phyloP scores from a whole-genome alignment of 371 early-diverging fungal genomes.

The Mortierella sp. region DNA sequence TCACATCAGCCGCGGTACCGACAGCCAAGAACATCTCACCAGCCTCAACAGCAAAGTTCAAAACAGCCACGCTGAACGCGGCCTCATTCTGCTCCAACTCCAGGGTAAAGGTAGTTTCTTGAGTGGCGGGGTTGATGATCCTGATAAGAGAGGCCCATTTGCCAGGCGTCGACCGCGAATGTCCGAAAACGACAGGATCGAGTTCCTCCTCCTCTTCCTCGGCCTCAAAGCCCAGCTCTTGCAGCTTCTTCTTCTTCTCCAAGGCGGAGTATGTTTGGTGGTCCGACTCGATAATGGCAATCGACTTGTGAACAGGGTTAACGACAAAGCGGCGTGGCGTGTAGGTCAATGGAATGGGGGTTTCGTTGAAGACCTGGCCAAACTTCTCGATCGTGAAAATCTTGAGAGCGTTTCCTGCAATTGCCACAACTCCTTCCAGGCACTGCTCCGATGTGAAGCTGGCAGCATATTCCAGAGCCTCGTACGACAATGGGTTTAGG shows the following conservation, averaged over 20 bases:
- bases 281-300: slow-evolving; percentile 93
- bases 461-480: slow-evolving; percentile 73
- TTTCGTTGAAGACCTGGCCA: slow-evolving; percentile 87
- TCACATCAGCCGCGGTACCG: slow-evolving; percentile 86
- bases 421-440: slow-evolving; percentile 91
- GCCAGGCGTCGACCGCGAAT: slow-evolving; percentile 76
- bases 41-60: slow-evolving; percentile 73
- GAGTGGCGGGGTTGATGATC: slow-evolving; percentile 86
- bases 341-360: slow-evolving; percentile 85
- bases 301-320: slow-evolving; percentile 79
- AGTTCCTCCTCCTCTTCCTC: slow-evolving; percentile 57
- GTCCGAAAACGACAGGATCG: slow-evolving; percentile 82
- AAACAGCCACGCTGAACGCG: slow-evolving; percentile 84
- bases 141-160: slow-evolving; percentile 94
- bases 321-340: slow-evolving; percentile 91
- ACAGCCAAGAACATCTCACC: slow-evolving; percentile 82
- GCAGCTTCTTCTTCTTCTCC: slow-evolving; percentile 70
- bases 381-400: slow-evolving; percentile 91
- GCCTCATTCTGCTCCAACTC: slow-evolving; percentile 92
- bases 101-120: slow-evolving; percentile 76
- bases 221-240: slow-evolving; percentile 34
- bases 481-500: slow-evolving; percentile 64
- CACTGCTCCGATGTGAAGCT: slow-evolving; percentile 91
- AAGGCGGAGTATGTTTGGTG: slow-evolving; percentile 80
- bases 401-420: slow-evolving; percentile 84